These are phyloP conservation scores for Barnettozyma sucrosica DNA, from an alignment of 805 yeast species.

Conservation along the genomic window DNA sequence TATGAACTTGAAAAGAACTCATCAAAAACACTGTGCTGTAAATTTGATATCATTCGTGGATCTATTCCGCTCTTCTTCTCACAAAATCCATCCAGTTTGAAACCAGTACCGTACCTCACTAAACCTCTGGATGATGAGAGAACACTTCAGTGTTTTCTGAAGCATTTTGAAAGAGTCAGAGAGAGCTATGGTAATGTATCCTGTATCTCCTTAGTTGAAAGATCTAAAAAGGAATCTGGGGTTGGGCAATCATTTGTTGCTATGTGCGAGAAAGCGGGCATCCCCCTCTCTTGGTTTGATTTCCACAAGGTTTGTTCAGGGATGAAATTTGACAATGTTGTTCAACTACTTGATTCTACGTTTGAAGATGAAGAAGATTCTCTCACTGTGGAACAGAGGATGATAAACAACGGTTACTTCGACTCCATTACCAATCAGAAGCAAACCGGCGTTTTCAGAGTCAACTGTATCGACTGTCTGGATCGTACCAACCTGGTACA, in stretches of 20 bases:
- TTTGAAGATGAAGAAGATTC: conserved; percentile 12
- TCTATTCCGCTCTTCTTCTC: conserved; percentile 63
- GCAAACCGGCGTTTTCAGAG: conserved; percentile 52
- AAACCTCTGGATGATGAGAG: conserved; percentile 14
- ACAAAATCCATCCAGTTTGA: conserved; percentile 48
- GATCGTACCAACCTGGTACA: conserved; percentile 55
- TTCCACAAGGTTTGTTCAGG: conserved; percentile 49
- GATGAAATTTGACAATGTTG: conserved; percentile 36
- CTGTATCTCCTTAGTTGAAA: conserved; percentile 35
- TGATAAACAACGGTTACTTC: conserved; percentile 28
- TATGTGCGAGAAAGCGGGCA: conserved; percentile 29
- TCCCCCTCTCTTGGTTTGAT: conserved; percentile 53
- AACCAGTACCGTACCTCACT: conserved; percentile 34
- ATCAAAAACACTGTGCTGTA: conserved; percentile 13
- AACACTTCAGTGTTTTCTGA: conserved; percentile 24
- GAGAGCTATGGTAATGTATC: conserved; percentile 25
- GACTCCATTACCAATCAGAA: conserved; percentile 21
- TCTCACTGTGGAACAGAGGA: conserved; percentile 15
- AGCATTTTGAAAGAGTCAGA: conserved; percentile 28
- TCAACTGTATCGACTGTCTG: conserved; percentile 59
- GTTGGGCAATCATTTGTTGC: conserved; percentile 37
- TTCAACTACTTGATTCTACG: conserved; percentile 25
- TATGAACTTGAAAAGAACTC: conserved; percentile 9
- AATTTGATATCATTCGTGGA: conserved; percentile 46
- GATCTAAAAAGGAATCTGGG: conserved; percentile 28